Percentiles rank a stretch among this genome's conserved stretches.
Evolutionary conservation across 176 grass and related monocot species (phyloP).

Genomic region (Zizania latifolia): DNA sequence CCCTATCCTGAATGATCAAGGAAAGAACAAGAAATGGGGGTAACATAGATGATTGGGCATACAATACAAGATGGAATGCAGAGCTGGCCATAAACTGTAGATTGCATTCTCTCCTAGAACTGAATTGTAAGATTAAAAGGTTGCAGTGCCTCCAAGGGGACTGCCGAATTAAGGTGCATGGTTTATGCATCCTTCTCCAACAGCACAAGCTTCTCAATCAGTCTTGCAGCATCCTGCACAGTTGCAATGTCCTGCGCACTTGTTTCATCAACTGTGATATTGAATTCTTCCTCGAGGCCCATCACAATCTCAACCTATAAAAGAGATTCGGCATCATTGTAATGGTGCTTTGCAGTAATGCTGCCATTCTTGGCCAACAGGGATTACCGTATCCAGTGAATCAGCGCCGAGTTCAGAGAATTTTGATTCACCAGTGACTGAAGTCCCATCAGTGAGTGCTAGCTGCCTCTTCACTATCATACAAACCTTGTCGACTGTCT

Average conservation of each 20-base stretch:
- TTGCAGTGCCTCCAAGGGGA: neutral
- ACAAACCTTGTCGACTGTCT: slow-evolving; percentile 64
- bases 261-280: slow-evolving; percentile 45
- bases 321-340: neutral
- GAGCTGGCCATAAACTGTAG: neutral
- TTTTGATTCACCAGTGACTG: slow-evolving; percentile 48
- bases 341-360: neutral
- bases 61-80: too few relatives aligned
- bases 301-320: slow-evolving; percentile 66
- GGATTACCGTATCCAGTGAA: slow-evolving; percentile 61
- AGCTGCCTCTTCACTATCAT: slow-evolving; percentile 59
- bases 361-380: neutral
- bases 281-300: slow-evolving; percentile 50
- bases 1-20: slow-evolving; percentile 23
- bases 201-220: slow-evolving; percentile 52
- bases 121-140: neutral
- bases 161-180: neutral
- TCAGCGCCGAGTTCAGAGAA: slow-evolving; percentile 66
- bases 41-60: too few relatives aligned
- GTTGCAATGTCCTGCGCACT: slow-evolving; percentile 53
- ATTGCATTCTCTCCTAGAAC: neutral
- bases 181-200: slow-evolving; percentile 32
- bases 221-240: slow-evolving; percentile 45
- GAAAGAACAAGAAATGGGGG: slow-evolving; percentile 6
- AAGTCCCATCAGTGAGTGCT: slow-evolving; percentile 32